phyloP scores from a whole-genome alignment of 2,329 filamentous ascomycete species.

The Hypoxylon sp. region DNA sequence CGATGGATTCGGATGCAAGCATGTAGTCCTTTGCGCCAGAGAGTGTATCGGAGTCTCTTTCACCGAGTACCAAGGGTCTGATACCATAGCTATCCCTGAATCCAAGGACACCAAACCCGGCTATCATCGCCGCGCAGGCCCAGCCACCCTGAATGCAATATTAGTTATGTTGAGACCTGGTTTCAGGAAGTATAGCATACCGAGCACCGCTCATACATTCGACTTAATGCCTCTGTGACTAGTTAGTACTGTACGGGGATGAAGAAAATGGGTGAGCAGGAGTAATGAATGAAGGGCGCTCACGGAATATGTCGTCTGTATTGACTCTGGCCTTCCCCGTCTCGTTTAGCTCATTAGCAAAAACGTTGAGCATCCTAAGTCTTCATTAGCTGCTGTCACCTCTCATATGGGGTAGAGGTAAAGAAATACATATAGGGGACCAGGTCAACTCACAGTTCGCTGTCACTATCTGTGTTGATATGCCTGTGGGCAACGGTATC shows the following conservation, averaged over 20 bases:
- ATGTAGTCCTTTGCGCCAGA: slow-evolving; percentile 77
- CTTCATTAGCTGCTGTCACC: slow-evolving; percentile 7
- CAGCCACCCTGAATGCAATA: slow-evolving; percentile 70
- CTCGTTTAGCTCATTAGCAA: slow-evolving; percentile 57
- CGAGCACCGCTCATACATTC: slow-evolving; percentile 77
- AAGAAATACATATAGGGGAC: neutral
- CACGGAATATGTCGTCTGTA: slow-evolving; percentile 78
- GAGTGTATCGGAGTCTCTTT: slow-evolving; percentile 67
- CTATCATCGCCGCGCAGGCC: slow-evolving; percentile 87
- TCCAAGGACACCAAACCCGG: slow-evolving; percentile 82
- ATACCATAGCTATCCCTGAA: slow-evolving; percentile 81
- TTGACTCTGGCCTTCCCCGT: slow-evolving; percentile 88
- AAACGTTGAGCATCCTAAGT: slow-evolving; percentile 38
- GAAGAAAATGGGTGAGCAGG: neutral
- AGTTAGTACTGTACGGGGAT: slow-evolving; percentile 9
- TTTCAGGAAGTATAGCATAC: slow-evolving; percentile 7
- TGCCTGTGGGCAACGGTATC: slow-evolving; percentile 85
- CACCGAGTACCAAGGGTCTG: slow-evolving; percentile 78
- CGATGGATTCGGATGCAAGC: slow-evolving; percentile 84
- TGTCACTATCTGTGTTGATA: slow-evolving; percentile 65
- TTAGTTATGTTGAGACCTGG: slow-evolving; percentile 5
- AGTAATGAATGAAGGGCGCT: neutral
- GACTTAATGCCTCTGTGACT: slow-evolving; percentile 64
- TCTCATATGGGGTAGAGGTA: neutral
- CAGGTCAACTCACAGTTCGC: slow-evolving; percentile 32